Evolutionary conservation across 73 alveolate species (phyloP).

Genomic region (Breviolum minutum): DNA sequence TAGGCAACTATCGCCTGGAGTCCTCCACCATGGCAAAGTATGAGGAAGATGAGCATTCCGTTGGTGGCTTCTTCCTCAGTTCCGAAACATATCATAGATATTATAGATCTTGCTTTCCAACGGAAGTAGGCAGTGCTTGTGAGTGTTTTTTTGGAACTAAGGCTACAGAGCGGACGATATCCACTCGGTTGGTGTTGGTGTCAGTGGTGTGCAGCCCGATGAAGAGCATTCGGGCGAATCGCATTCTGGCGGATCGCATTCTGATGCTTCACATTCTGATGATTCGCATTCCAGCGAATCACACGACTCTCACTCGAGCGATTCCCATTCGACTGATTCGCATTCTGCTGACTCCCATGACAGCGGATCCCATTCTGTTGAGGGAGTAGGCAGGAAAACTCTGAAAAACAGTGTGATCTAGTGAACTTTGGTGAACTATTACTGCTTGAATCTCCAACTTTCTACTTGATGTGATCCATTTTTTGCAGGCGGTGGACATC

Average conservation of each 20-base stretch:
- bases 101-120: not conserved
- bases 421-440: no score
- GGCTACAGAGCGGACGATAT: slow-evolving; percentile 64
- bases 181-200: slow-evolving; percentile 70
- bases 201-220: slow-evolving; percentile 49
- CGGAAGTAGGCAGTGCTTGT: not conserved
- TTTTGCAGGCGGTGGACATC: slow-evolving; percentile 23
- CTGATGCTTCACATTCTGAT: not conserved
- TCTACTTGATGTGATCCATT: not conserved
- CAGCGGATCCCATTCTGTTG: not conserved
- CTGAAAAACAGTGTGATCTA: not conserved
- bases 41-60: slow-evolving; percentile 45
- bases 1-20: slow-evolving; percentile 75
- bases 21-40: slow-evolving; percentile 86
- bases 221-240: not conserved
- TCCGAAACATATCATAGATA: no score
- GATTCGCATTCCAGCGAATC: slow-evolving; percentile 8
- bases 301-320: not conserved
- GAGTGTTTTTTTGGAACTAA: not conserved
- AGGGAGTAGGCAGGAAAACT: not conserved
- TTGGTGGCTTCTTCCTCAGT: slow-evolving; percentile 15
- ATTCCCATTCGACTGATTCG: slow-evolving; percentile 12
- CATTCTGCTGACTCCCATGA: not conserved
- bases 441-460: not conserved
- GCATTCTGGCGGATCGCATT: not conserved